phyloP scores from a whole-genome alignment of 2,329 filamentous ascomycete genomes.

The Celoporthe dispersa region DNA sequence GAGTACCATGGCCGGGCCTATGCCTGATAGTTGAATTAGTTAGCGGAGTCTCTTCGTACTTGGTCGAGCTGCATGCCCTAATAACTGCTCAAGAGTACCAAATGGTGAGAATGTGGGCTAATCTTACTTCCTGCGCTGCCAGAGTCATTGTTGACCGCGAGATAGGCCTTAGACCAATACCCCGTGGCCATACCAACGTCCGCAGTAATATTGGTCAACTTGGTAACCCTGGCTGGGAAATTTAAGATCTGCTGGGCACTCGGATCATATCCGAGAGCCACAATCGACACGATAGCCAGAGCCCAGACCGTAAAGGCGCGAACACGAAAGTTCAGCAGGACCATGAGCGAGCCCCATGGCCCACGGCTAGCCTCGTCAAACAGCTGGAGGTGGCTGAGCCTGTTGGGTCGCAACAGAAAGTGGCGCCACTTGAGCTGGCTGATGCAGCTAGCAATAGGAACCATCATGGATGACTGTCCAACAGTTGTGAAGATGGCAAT shows the following conservation, averaged over 20 bases:
- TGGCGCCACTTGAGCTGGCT: slow-evolving; percentile 35
- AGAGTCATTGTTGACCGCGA: background rate
- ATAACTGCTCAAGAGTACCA: too few species aligned
- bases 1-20: background rate
- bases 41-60: too few species aligned
- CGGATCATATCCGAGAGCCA: slow-evolving; percentile 30
- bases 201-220: slow-evolving; percentile 4
- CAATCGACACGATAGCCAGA: slow-evolving; percentile 28
- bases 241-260: slow-evolving; percentile 31
- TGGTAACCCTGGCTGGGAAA: slow-evolving; percentile 13
- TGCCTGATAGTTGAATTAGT: background rate
- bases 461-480: slow-evolving; percentile 32
- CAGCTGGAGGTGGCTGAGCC: slow-evolving; percentile 32
- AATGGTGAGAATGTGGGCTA: background rate
- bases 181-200: slow-evolving; percentile 13
- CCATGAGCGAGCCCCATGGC: slow-evolving; percentile 33
- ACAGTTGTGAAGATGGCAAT: slow-evolving; percentile 33
- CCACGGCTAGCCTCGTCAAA: slow-evolving; percentile 35
- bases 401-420: slow-evolving; percentile 20
- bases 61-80: too few species aligned
- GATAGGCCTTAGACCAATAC: slow-evolving; percentile 20
- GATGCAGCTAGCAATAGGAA: slow-evolving; percentile 32
- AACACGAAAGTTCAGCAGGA: slow-evolving; percentile 8
- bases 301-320: slow-evolving; percentile 13
- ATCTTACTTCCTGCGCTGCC: background rate